Evolutionary conservation across 164 flowering plant genomes (phyloP).

Genomic region (Stephania japonica): DNA sequence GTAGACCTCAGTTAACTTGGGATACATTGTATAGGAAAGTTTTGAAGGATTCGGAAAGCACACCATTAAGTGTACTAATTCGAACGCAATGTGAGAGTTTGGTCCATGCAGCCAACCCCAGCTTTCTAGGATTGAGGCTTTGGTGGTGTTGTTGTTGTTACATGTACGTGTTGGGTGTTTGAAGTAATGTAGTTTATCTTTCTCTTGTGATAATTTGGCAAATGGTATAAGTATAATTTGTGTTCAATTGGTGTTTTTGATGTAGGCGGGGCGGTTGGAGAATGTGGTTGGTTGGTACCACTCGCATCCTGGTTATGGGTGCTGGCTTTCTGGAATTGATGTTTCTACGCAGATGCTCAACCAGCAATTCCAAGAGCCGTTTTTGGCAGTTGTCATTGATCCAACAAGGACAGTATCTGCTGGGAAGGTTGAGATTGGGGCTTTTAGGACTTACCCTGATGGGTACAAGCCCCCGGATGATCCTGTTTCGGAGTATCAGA

Average conservation of each 20-base stretch:
- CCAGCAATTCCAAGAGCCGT: constrained; percentile 94
- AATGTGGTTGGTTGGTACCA: constrained; percentile 99
- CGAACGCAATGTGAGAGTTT: too few species aligned
- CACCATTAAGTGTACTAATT: too few species aligned
- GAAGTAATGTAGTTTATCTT: too few species aligned
- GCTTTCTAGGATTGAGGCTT: too few species aligned
- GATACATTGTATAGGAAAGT: too few species aligned
- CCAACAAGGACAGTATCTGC: constrained; percentile 97
- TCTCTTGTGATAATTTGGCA: too few species aligned
- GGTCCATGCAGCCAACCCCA: too few species aligned
- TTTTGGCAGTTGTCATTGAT: constrained; percentile 93
- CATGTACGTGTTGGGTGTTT: not conserved
- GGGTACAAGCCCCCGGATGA: constrained; percentile 96
- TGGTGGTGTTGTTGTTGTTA: not conserved
- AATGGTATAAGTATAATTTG: too few species aligned
- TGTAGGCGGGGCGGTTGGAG: constrained; percentile 88
- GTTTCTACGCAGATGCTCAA: constrained; percentile 95
- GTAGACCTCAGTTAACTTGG: too few species aligned
- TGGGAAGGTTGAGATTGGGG: constrained; percentile 98
- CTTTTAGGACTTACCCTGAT: constrained; percentile 87
- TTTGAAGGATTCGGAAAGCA: too few species aligned
- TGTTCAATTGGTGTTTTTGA: too few species aligned
- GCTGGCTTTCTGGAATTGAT: constrained; percentile 98
- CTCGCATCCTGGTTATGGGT: constrained; percentile 99
- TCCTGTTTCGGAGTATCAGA: constrained; percentile 94